Percentiles rank a stretch among this genome's conserved stretches.
Evolutionary conservation across 257 asterid genomes (phyloP).

Genomic region (Leonotis leonurus): DNA sequence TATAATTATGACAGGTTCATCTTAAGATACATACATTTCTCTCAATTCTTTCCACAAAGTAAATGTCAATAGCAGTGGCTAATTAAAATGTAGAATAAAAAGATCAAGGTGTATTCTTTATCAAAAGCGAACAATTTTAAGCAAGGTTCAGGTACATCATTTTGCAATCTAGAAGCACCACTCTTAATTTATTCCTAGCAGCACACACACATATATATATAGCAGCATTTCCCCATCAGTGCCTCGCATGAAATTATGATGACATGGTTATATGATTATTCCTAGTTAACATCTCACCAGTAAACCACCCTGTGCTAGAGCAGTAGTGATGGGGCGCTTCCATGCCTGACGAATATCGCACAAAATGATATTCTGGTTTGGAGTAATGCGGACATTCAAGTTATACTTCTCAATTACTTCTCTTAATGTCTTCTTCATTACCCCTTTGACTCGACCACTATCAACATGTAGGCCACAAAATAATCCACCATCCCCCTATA

Average conservation of each 20-base stretch:
- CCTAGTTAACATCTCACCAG: slow-evolving; percentile 46
- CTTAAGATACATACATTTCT: neutral
- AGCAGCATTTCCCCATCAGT: too few relatives aligned
- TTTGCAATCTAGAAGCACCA: neutral
- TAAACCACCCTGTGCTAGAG: slow-evolving; percentile 94
- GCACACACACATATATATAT: too few relatives aligned
- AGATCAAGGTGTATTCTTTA: neutral
- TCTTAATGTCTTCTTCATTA: slow-evolving; percentile 69
- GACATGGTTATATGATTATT: neutral
- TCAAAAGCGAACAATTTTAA: neutral
- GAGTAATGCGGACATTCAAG: slow-evolving; percentile 81
- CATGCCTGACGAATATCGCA: slow-evolving; percentile 70
- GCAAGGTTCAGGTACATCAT: neutral
- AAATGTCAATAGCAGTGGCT: neutral
- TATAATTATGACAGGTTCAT: neutral
- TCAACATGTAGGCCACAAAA: slow-evolving; percentile 96
- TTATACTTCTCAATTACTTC: slow-evolving; percentile 85
- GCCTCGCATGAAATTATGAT: neutral
- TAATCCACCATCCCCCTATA: slow-evolving; percentile 83
- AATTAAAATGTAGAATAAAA: neutral
- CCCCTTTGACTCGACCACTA: slow-evolving; percentile 78
- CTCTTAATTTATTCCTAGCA: neutral
- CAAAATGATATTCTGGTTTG: slow-evolving; percentile 85
- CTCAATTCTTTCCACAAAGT: neutral
- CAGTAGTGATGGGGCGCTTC: slow-evolving; percentile 77